Conservation (phyloP, 2,329 filamentous ascomycete genomes). For the Penicillium sp. region DNA sequence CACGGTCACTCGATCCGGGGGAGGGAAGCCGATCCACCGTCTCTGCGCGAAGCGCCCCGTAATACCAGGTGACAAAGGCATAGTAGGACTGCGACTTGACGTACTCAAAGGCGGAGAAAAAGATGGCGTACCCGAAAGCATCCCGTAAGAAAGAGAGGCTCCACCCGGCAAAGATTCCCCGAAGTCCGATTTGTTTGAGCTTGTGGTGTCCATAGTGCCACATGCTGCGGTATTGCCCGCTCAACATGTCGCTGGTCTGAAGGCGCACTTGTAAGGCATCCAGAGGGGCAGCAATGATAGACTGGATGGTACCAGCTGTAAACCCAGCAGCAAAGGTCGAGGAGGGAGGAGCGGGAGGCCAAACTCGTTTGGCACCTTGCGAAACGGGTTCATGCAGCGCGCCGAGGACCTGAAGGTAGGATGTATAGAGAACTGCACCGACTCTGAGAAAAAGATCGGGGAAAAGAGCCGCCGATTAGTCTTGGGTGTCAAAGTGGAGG, state of each 20-base stretch:
- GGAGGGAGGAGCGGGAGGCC: constrained; percentile 50
- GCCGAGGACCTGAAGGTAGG: constrained; percentile 57
- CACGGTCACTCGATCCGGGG: constrained; percentile 23
- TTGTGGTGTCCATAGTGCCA: constrained; percentile 58
- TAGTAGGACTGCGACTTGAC: constrained; percentile 60
- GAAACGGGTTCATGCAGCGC: constrained; percentile 53
- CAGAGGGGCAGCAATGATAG: constrained; percentile 56
- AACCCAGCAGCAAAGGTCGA: constrained; percentile 56
- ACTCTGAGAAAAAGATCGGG: constrained; percentile 35
- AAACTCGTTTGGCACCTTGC: constrained; percentile 52
- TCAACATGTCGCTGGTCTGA: constrained; percentile 53
- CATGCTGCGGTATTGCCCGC: constrained; percentile 55
- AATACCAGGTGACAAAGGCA: constrained; percentile 54
- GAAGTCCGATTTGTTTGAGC: constrained; percentile 52
- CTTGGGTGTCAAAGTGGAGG: not conserved
- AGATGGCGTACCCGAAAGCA: constrained; percentile 54
- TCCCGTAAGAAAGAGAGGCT: constrained; percentile 55
- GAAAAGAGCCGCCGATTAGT: not conserved
- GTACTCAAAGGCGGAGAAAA: constrained; percentile 59
- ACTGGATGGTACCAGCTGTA: constrained; percentile 54
- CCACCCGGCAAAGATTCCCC: constrained; percentile 60
- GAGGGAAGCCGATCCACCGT: constrained; percentile 26
- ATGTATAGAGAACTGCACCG: constrained; percentile 58
- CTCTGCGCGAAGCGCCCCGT: constrained; percentile 39
- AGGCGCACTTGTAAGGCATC: constrained; percentile 60